A percentile compares a stretch with the other conserved stretches of the same genome.
Conservation (phyloP, 176 grass and related monocot species). For the Musa schizocarpa region DNA sequence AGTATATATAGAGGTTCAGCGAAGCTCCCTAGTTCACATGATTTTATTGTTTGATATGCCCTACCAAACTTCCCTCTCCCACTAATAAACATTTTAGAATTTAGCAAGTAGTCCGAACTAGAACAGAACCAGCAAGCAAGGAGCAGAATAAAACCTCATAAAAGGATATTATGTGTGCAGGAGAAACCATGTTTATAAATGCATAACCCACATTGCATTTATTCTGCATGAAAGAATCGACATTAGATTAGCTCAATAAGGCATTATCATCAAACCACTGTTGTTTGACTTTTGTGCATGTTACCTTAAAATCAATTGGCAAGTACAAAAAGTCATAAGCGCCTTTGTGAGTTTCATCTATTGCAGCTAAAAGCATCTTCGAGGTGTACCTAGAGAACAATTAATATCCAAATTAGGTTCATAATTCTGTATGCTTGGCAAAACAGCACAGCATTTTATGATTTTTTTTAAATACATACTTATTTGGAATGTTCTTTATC, state of each 20-base stretch:
- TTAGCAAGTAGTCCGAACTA: too few species aligned
- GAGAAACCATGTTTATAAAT: constrained; percentile 40
- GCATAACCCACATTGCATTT: constrained; percentile 51
- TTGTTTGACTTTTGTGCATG: background rate
- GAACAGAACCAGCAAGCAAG: too few species aligned
- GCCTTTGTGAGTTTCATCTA: constrained; percentile 38
- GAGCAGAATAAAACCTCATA: constrained; percentile 26
- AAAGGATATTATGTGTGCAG: constrained; percentile 32
- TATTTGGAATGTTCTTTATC: constrained; percentile 49
- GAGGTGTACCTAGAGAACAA: constrained; percentile 37
- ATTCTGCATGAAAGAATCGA: constrained; percentile 27
- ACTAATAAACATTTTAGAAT: too few species aligned
- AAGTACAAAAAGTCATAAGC: constrained; percentile 44
- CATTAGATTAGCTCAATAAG: constrained; percentile 2
- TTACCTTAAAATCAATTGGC: constrained; percentile 45
- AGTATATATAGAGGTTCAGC: too few species aligned
- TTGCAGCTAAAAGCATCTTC: constrained; percentile 38
- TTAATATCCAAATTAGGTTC: background rate
- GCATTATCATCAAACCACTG: background rate
- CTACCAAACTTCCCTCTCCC: too few species aligned
- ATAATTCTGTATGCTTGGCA: background rate
- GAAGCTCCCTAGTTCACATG: too few species aligned
- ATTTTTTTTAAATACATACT: constrained; percentile 8
- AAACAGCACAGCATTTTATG: background rate
- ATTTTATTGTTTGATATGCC: too few species aligned